phyloP scores from a whole-genome alignment of 192 early-diverging fungal genomes.

The Backusella morwellensis region DNA sequence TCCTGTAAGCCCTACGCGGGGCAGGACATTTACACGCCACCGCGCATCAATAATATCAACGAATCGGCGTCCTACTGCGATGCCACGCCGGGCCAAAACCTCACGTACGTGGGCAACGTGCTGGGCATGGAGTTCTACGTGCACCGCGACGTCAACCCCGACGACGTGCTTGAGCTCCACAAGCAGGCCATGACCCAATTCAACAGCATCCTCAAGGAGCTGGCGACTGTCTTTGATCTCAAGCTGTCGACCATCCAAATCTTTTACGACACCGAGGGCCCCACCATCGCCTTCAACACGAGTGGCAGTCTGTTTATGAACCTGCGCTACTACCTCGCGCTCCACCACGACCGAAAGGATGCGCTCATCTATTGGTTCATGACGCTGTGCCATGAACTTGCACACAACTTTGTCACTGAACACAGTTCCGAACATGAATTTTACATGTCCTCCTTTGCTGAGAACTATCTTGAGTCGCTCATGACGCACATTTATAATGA shows the following conservation, averaged over 20 bases:
- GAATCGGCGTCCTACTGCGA: constrained; percentile 48
- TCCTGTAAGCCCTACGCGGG: constrained; percentile 37
- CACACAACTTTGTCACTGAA: constrained; percentile 65
- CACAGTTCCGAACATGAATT: constrained; percentile 80
- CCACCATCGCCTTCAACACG: constrained; percentile 80
- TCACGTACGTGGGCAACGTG: constrained; percentile 43
- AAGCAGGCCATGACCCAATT: constrained; percentile 38
- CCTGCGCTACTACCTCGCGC: constrained; percentile 66
- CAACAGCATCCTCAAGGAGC: constrained; percentile 36
- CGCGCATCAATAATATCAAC: constrained; percentile 23
- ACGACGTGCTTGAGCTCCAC: constrained; percentile 39
- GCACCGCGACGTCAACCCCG: constrained; percentile 26
- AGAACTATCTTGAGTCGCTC: constrained; percentile 52
- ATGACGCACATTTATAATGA: constrained; percentile 24
- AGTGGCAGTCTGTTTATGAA: constrained; percentile 82
- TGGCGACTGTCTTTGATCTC: constrained; percentile 67
- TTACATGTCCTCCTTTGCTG: constrained; percentile 81
- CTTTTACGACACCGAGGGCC: constrained; percentile 69
- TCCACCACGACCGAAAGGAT: constrained; percentile 50
- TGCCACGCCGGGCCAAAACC: constrained; percentile 41
- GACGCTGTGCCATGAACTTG: constrained; percentile 80
- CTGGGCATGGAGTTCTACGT: constrained; percentile 39
- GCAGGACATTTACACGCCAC: constrained; percentile 31
- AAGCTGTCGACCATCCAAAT: constrained; percentile 59
- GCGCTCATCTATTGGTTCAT: constrained; percentile 81